phyloP scores from a whole-genome alignment of 1,284 basidiomycete genomes.

The Ustilago tritici region DNA sequence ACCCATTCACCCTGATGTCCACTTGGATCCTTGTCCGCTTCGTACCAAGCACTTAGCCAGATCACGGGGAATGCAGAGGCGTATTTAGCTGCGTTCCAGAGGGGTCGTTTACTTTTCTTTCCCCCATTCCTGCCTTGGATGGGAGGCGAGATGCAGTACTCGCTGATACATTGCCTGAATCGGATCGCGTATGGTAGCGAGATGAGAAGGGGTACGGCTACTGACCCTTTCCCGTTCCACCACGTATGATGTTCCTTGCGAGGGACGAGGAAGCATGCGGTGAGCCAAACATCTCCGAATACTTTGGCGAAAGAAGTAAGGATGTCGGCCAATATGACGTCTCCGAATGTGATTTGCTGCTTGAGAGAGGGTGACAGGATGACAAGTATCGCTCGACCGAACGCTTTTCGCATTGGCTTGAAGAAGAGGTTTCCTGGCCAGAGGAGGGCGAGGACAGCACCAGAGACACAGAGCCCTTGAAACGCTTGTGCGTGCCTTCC shows the following conservation, averaged over 20 bases:
- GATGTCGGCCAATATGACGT: slow-evolving; percentile 94
- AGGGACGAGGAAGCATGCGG: slow-evolving; percentile 80
- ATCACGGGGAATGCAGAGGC: slow-evolving; percentile 98
- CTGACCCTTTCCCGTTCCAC: slow-evolving; percentile 62
- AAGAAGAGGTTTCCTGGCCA: slow-evolving; percentile 63
- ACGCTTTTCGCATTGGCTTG: slow-evolving; percentile 43
- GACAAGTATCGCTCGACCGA: slow-evolving; percentile 73
- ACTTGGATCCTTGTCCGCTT: slow-evolving; percentile 29
- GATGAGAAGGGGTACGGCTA: slow-evolving; percentile 82
- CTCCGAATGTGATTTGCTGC: slow-evolving; percentile 83
- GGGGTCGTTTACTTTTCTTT: slow-evolving; percentile 71
- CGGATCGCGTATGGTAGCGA: slow-evolving; percentile 92
- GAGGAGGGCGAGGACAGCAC: slow-evolving; percentile 36
- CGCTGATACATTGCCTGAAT: slow-evolving; percentile 90
- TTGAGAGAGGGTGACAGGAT: slow-evolving; percentile 79
- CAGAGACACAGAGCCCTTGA: slow-evolving; percentile 57
- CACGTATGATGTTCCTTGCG: slow-evolving; percentile 62
- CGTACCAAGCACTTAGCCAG: slow-evolving; percentile 71
- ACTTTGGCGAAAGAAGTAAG: slow-evolving; percentile 97
- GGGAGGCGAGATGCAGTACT: slow-evolving; percentile 73
- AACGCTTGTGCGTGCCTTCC: slow-evolving; percentile 62
- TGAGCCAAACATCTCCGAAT: slow-evolving; percentile 92
- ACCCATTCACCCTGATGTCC: slow-evolving; percentile 24
- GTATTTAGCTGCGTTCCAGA: slow-evolving; percentile 97
- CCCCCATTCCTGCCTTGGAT: slow-evolving; percentile 66